Base-by-base conservation (phyloP, 306 rosid genomes). In the Inga leiocalycina region DNA sequence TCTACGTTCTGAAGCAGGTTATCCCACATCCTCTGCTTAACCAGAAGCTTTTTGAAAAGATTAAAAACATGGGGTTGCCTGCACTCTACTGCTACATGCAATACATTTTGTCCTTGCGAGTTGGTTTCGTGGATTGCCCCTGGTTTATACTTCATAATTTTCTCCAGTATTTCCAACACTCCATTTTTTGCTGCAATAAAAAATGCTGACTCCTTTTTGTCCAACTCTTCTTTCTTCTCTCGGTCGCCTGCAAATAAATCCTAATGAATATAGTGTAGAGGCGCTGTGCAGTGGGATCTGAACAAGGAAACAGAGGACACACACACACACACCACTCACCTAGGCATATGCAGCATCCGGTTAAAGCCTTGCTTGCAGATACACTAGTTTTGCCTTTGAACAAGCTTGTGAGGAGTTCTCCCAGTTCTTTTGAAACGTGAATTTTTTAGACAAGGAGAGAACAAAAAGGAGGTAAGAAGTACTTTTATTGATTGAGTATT, bases 111-210 rank as follows among this genome's bases (percentile, higher is more conserved):
- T 37, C 85, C 83, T 14, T 76, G 22, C 22, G 76, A n/a, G 79
- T 86, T 82, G 0, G 56, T 67, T 32, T 79, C 81, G 15, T 86
- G 81, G 3, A 88, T 75, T 0, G 84, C 84, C 78, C 74, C 75
- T 11, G 89, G 91, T 52, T 74, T 56, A 20, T 2, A 1, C 0
- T 2, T 0, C 12, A 81, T 24, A 4, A 81, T 84, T 62, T 66
- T 73, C 5, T n/a, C 5, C 81, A 88, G 83, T 75, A 88, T 70
- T 71, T 88, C 86, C 15, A 72, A 67, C 19, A 86, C 80, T 17
- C 91, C 91, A 59, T 86, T 75, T 24, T 3, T 71, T 0, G 88
- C 91, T n/a, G 88, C 89, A 9, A 79, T 79, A 72, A 84, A 65
- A 43, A 87, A 71, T 3, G 90, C 20, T 22, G 5, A 4, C 44